A percentile compares a stretch with the other conserved stretches of the same genome.
These are phyloP conservation scores for Dactylellina sp. DNA, from an alignment of 2,329 filamentous ascomycete genomes.

Conservation along the genomic window DNA sequence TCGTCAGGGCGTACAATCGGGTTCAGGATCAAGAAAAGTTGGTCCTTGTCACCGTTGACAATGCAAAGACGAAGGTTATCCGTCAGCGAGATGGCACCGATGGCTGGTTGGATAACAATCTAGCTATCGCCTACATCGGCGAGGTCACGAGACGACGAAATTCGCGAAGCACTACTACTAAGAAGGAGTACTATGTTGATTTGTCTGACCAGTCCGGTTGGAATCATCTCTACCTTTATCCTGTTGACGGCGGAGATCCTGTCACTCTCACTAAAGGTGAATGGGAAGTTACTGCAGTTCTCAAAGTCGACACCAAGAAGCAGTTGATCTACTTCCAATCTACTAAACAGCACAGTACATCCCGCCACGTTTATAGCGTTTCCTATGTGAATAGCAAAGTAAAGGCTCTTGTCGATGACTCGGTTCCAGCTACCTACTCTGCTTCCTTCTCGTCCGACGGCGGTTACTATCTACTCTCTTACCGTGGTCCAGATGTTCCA, in stretches of 20 bases:
- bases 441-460: constrained; percentile 74
- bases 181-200: constrained; percentile 72
- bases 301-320: constrained; percentile 71
- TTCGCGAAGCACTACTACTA: constrained; percentile 39
- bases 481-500: constrained; percentile 75
- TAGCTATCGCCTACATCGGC: constrained; percentile 67
- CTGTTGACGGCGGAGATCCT: constrained; percentile 69
- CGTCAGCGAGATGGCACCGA: constrained; percentile 66
- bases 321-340: constrained; percentile 74
- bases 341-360: constrained; percentile 74
- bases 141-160: constrained; percentile 60
- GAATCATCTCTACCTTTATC: constrained; percentile 75
- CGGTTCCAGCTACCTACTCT: constrained; percentile 71
- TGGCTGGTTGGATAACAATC: constrained; percentile 70
- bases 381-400: constrained; percentile 69
- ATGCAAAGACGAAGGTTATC: constrained; percentile 66
- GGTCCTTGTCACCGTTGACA: constrained; percentile 70
- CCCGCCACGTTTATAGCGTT: constrained; percentile 76
- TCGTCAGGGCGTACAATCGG: constrained; percentile 76
- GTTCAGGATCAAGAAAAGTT: constrained; percentile 75
- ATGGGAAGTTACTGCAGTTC: constrained; percentile 73
- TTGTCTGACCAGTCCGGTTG: constrained; percentile 75
- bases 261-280: constrained; percentile 73
- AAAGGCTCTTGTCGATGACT: constrained; percentile 73
- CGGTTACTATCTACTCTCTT: constrained; percentile 75